Evolutionary conservation across 2,329 filamentous ascomycete genomes (phyloP), one percentile per base, ranked within the genome.

Genomic region (Zymoseptoria brevis): DNA sequence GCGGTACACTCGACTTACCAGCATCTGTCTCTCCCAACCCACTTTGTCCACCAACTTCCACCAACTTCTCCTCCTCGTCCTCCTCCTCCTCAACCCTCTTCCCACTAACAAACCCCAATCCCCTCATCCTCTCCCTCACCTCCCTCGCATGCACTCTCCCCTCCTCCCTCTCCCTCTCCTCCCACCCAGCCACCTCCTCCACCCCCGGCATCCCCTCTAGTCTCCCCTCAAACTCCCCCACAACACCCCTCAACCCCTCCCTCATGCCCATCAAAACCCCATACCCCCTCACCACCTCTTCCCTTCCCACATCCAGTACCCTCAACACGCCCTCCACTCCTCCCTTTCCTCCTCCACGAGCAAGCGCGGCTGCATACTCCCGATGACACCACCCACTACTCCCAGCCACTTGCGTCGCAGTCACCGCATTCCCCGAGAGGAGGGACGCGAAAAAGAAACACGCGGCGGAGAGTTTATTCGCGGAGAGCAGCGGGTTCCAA

Each of bases 371-470:
- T 11, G 59, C 55, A n/a, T 60, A 57, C 3, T 22, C 21, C 11
- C 16, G 4, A 45, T 45, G 35, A 45, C 35, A 45, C 35, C 35
- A 45, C 35, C 35, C 35, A 2, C 11, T 4, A n/a, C 35, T 45
- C 26, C 11, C 45, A 4, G 61, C 57, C 16, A 63, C 58, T 11
- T 54, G 57, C 5, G 60, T 48, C 11, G 55, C 52, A 19, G 58
- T 60, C 7, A 24, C 21, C 6, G 55, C 7, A 19, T 59, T 57
- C 3, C 54, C 62, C 6, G 56, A 56, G 4, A 66, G 13, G 21
- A 51, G 50, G n/a, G 57, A 59, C 13, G 64, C 64, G 50, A 66
- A 62, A 26, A 60, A 60, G 53, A 66, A 64, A 50, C 64, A 64
- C 4, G 58, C 56, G 13, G 64, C 59, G 16, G 53, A 56, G 1